A percentile compares a stretch with the other conserved stretches of the same genome.
These are phyloP conservation scores for Clitocybe nebularis DNA, from an alignment of 1,284 basidiomycete genomes.

Conservation along the genomic window DNA sequence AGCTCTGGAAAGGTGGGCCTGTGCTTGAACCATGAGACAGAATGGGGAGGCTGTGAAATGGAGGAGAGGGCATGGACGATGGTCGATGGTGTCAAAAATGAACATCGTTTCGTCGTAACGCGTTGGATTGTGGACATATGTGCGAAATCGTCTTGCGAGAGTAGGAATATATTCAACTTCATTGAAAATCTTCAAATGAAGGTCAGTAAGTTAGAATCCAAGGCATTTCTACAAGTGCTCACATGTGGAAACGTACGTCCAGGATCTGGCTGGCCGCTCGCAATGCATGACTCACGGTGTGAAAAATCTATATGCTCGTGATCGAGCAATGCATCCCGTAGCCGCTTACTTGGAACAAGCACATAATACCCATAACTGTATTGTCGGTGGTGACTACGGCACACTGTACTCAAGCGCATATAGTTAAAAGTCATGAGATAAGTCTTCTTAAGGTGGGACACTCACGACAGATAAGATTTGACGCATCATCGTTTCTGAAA, in stretches of 20 bases:
- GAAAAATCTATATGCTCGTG: slow-evolving; percentile 8
- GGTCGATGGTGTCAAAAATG: slow-evolving; percentile 7
- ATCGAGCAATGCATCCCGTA: slow-evolving; percentile 4
- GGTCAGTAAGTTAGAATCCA: slow-evolving; percentile 3
- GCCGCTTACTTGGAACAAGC: slow-evolving; percentile 6
- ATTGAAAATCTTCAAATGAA: slow-evolving; percentile 6
- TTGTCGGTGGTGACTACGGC: slow-evolving; percentile 7
- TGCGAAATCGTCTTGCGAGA: slow-evolving; percentile 4
- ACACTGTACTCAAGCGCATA: slow-evolving; percentile 5
- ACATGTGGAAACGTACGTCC: slow-evolving; percentile 5
- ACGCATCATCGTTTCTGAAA: slow-evolving; percentile 8
- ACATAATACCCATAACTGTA: slow-evolving; percentile 5
- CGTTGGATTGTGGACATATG: slow-evolving; percentile 6
- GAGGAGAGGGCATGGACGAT: slow-evolving; percentile 5
- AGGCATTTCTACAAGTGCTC: slow-evolving; percentile 3
- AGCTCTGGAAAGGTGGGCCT: slow-evolving; percentile 4
- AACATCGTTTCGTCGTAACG: slow-evolving; percentile 6
- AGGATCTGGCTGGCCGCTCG: slow-evolving; percentile 5
- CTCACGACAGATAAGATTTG: slow-evolving; percentile 10
- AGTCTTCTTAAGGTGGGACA: no score
- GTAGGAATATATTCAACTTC: slow-evolving; percentile 10
- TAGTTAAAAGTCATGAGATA: background rate
- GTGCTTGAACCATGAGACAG: slow-evolving; percentile 9
- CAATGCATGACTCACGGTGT: slow-evolving; percentile 2
- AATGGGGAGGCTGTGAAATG: slow-evolving; percentile 6